Percentiles rank a stretch among this genome's conserved stretches.
phyloP scores from a whole-genome alignment of 768 basidiomycete species.

The Sarcodon aspratus region DNA sequence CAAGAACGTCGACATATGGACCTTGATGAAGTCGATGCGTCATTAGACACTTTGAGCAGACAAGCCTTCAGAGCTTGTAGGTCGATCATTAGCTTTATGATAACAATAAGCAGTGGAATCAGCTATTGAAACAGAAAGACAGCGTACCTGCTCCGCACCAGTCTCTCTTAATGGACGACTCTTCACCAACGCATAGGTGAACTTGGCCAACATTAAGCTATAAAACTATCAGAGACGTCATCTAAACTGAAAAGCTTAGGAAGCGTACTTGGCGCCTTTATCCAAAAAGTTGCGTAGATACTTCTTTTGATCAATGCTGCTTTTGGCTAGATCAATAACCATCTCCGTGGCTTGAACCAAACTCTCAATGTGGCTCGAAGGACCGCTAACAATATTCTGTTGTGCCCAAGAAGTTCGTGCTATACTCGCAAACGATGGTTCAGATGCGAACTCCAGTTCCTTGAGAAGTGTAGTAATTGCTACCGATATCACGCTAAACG shows the following conservation, averaged over 20 bases:
- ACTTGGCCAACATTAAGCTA: slow-evolving; percentile 76
- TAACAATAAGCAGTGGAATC: background rate
- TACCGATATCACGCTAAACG: slow-evolving; percentile 65
- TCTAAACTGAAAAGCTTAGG: background rate
- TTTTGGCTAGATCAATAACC: slow-evolving; percentile 66
- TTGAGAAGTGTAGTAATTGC: slow-evolving; percentile 71
- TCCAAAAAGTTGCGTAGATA: slow-evolving; percentile 90
- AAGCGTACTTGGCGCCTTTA: slow-evolving; percentile 74
- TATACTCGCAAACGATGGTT: slow-evolving; percentile 69
- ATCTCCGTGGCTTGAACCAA: slow-evolving; percentile 65
- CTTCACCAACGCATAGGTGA: slow-evolving; percentile 82
- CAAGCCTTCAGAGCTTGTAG: slow-evolving; percentile 79
- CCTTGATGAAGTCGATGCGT: slow-evolving; percentile 44
- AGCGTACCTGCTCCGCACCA: slow-evolving; percentile 84
- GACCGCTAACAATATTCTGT: slow-evolving; percentile 76
- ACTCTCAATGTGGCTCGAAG: slow-evolving; percentile 72
- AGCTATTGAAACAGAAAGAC: background rate
- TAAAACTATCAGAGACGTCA: background rate
- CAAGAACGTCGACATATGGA: slow-evolving; percentile 16
- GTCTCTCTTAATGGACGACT: slow-evolving; percentile 87
- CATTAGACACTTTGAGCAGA: slow-evolving; percentile 76
- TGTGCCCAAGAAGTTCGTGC: slow-evolving; percentile 69
- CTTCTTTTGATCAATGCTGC: slow-evolving; percentile 87
- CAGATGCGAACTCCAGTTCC: slow-evolving; percentile 80
- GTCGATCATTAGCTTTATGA: slow-evolving; percentile 71